Percentiles rank a stretch among this genome's conserved stretches.
Evolutionary conservation across 495 filamentous ascomycete species (phyloP).

Genomic region (Thozetella sp.): DNA sequence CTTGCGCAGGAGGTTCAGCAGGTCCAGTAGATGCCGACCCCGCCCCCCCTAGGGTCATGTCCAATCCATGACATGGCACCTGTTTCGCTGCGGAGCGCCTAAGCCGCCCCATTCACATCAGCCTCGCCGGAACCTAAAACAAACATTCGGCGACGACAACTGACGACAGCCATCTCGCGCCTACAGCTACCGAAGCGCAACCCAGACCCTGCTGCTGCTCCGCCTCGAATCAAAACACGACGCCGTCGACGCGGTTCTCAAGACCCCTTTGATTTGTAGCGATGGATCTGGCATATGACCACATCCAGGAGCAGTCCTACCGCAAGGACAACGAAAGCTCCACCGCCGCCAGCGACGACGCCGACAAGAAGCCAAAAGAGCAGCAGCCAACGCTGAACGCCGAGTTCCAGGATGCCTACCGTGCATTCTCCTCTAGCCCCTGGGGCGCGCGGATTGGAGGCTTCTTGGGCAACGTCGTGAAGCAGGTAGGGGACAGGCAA

Average conservation of each 20-base stretch:
- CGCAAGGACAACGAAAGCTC: conserved; percentile 55
- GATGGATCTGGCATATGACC: conserved; percentile 98
- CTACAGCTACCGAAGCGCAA: not conserved
- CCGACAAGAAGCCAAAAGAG: conserved; percentile 45
- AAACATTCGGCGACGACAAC: not conserved
- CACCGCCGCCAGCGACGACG: conserved; percentile 36
- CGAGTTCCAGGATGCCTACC: conserved; percentile 94
- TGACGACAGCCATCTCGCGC: not conserved
- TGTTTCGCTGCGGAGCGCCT: not conserved
- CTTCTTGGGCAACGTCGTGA: conserved; percentile 86
- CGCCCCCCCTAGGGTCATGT: not conserved
- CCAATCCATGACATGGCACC: not conserved
- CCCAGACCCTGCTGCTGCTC: no score
- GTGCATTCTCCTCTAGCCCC: conserved; percentile 83
- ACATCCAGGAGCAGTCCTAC: conserved; percentile 85
- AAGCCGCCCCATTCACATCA: not conserved
- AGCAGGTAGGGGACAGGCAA: conserved; percentile 57
- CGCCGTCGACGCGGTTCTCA: no score
- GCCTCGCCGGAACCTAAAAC: conserved; percentile 1
- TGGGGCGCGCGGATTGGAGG: conserved; percentile 91
- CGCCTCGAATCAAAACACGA: no score
- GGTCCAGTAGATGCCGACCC: not conserved
- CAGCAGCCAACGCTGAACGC: conserved; percentile 69
- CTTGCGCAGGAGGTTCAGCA: no score
- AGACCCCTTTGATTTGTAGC: conserved; percentile 20